Evolutionary conservation across 2,329 filamentous ascomycete genomes (phyloP).

Genomic region (Aspergillus transmontanensis): DNA sequence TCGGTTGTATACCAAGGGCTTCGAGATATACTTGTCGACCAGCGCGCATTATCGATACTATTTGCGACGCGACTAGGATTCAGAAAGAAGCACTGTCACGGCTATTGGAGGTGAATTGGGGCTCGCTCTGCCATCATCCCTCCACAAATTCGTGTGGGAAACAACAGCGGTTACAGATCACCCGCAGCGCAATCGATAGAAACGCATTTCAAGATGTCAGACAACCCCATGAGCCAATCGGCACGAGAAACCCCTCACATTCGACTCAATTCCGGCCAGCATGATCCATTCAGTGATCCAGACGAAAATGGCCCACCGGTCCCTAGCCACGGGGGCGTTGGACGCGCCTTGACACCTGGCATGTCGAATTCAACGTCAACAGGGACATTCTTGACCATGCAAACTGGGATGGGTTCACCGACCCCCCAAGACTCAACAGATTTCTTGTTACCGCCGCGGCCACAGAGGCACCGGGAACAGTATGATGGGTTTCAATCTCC

Average conservation of each 20-base stretch:
- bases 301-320: constrained; percentile 30
- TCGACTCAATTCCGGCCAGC: constrained; percentile 63
- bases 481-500: constrained; percentile 52
- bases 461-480: constrained; percentile 56
- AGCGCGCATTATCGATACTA: neutral
- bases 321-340: constrained; percentile 24
- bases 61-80: neutral
- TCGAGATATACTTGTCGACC: neutral
- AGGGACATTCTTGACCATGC: constrained; percentile 38
- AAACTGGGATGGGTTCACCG: constrained; percentile 47
- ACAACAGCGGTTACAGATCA: neutral
- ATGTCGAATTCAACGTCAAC: constrained; percentile 26
- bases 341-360: constrained; percentile 24
- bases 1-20: neutral
- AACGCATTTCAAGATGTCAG: neutral
- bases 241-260: constrained; percentile 56
- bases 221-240: neutral
- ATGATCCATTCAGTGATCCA: constrained; percentile 52
- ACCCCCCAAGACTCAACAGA: constrained; percentile 50
- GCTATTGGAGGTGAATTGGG: neutral
- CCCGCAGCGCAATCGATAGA: neutral
- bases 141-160: neutral
- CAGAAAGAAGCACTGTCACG: neutral
- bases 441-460: constrained; percentile 44
- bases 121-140: neutral